Conservation (phyloP, 306 rosid genomes). For the Geum urbanum region DNA sequence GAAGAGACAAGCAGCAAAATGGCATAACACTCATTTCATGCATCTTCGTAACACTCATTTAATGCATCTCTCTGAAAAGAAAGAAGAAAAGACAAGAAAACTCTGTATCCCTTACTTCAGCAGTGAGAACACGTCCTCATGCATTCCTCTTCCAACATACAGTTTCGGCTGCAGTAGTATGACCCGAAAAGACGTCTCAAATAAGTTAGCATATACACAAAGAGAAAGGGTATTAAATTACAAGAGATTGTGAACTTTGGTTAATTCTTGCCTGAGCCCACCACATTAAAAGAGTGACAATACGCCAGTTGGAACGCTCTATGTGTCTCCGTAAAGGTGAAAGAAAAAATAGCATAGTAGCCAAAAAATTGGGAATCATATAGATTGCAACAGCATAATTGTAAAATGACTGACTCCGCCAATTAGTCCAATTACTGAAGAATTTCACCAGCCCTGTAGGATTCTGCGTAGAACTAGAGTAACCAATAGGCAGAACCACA, state of each 20-base stretch:
- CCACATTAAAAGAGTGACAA: constrained; percentile 78
- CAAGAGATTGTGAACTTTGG: constrained; percentile 15
- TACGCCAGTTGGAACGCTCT: constrained; percentile 73
- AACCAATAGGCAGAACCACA: constrained; percentile 76
- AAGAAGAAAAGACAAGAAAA: constrained; percentile 5
- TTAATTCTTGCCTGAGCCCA: constrained; percentile 88
- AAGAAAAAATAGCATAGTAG: constrained; percentile 73
- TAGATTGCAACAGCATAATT: constrained; percentile 61
- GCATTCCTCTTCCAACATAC: constrained; percentile 92
- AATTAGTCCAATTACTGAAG: constrained; percentile 81
- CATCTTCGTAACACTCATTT: neutral
- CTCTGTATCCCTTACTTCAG: constrained; percentile 55
- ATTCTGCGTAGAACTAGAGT: constrained; percentile 65
- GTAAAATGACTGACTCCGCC: constrained; percentile 67
- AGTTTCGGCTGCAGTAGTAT: constrained; percentile 75
- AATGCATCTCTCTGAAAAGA: neutral
- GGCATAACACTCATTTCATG: neutral
- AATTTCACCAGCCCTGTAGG: constrained; percentile 70
- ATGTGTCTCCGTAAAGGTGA: constrained; percentile 69
- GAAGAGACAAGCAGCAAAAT: constrained; percentile 3
- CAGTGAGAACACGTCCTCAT: constrained; percentile 71
- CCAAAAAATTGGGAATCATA: constrained; percentile 73
- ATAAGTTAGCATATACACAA: constrained; percentile 13
- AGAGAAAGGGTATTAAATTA: constrained; percentile 2
- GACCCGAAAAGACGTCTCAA: constrained; percentile 24